These are phyloP conservation scores for Lichtheimia ramosa DNA, from an alignment of 371 early-diverging fungal species.

Conservation along the genomic window DNA sequence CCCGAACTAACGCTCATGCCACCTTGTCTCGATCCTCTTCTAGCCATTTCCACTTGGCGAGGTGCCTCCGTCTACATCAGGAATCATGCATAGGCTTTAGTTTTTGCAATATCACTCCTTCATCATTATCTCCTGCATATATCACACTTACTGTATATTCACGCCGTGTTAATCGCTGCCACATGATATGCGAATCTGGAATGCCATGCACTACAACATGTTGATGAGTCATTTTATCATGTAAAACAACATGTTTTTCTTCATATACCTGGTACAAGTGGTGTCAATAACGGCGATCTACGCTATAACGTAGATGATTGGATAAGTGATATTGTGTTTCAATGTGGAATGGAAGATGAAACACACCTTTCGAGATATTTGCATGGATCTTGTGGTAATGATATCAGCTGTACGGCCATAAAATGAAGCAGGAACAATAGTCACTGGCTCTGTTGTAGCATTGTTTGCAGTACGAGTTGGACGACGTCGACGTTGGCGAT, in stretches of 20 bases:
- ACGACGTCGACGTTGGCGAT: background rate
- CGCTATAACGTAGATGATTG: too few species aligned
- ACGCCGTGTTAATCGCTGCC: background rate
- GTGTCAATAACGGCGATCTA: background rate
- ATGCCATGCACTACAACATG: background rate
- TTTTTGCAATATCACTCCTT: too few species aligned
- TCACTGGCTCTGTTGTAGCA: background rate
- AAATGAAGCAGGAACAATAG: conserved; percentile 1
- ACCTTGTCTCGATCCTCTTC: too few species aligned
- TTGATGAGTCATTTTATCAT: background rate
- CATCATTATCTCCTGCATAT: too few species aligned
- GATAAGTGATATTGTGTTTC: too few species aligned
- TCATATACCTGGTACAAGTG: conserved; percentile 6
- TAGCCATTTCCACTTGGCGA: too few species aligned
- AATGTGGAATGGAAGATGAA: too few species aligned
- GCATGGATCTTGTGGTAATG: background rate
- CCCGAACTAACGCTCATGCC: too few species aligned
- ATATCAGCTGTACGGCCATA: background rate
- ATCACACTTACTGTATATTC: too few species aligned
- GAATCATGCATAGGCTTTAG: too few species aligned
- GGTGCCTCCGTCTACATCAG: too few species aligned
- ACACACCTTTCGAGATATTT: background rate
- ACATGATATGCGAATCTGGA: background rate
- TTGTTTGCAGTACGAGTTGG: background rate
- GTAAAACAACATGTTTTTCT: too few species aligned